Base-by-base conservation (phyloP, 345 rosid genomes). In the Pugionium dolabratum region DNA sequence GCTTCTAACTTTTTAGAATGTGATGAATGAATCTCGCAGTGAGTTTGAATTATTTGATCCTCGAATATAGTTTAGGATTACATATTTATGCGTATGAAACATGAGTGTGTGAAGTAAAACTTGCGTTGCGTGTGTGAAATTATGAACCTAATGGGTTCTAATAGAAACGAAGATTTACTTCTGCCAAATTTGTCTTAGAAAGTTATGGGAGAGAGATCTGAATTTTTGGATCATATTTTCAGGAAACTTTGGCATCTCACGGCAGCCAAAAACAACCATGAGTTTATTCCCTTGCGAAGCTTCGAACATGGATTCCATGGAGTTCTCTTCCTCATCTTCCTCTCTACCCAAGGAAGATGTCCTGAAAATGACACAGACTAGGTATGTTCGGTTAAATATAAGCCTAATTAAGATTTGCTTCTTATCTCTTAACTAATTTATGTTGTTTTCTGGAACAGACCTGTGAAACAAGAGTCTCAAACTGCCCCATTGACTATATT, bases 401-500 rank as follows among this genome's bases (percentile, higher is more conserved):
- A 34, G 44, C 7, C 44, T 40, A 40, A 40, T 40, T 37, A 34
- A 34, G 36, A 18, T 18, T 18, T 18, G 18, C 18, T 25, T 4
- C 11, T 55, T 36, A 29, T 37, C 7, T 40, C 9, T 56, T 59
- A 3, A 28, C 40, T 78, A 41, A 47, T 36, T 75, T 1, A 8
- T 11, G 29, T 29, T 58, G 66, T 49, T 58, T 6, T 56, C 2
- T 52, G 75, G 57, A 58, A 64, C 71, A 75, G 71, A 70, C 59
- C 72, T 61, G 76, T 59, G 52, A 71, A 53, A 6, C 63, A 42
- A 33, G 76, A 79, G 78, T 49, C 83, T 8, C 80, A 77, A 63
- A 52, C 82, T 56, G 85, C 90, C 1, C 89, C 77, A 27, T 77
- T 93, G 92, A 90, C 98, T 18, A 90, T 93, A 44, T 90, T 93